A percentile compares a stretch with the other conserved stretches of the same genome.
phyloP scores from a whole-genome alignment of 2,329 filamentous ascomycete genomes.

The Claviceps sp. region DNA sequence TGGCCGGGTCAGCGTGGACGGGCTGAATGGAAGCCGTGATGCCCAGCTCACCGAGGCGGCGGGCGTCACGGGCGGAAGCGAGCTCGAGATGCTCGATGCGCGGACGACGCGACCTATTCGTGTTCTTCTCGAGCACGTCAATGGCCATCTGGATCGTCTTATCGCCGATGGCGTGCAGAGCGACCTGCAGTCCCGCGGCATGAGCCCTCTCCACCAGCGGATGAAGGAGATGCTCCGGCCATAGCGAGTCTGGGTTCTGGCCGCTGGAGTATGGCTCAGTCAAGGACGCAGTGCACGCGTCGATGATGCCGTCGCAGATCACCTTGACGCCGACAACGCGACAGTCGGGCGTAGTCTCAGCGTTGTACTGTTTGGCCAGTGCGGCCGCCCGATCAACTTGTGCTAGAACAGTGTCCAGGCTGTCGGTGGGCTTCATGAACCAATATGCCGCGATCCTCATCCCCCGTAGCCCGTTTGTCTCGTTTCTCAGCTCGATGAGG shows the following conservation, averaged over 20 bases:
- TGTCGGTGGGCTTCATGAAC: slow-evolving; percentile 36
- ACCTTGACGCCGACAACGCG: slow-evolving; percentile 50
- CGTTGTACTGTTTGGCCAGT: slow-evolving; percentile 22
- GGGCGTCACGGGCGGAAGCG: slow-evolving; percentile 38
- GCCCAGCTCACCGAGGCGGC: slow-evolving; percentile 40
- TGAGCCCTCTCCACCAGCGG: slow-evolving; percentile 42
- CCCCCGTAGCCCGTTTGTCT: slow-evolving; percentile 14
- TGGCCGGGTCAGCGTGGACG: slow-evolving; percentile 46
- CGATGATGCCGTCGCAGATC: slow-evolving; percentile 51
- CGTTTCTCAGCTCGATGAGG: slow-evolving; percentile 29
- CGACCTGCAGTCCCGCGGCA: slow-evolving; percentile 41
- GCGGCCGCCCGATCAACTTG: slow-evolving; percentile 38
- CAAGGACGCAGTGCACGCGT: slow-evolving; percentile 50
- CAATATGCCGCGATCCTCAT: slow-evolving; percentile 42
- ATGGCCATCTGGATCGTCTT: slow-evolving; percentile 43
- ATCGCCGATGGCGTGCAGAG: slow-evolving; percentile 54
- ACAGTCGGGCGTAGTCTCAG: slow-evolving; percentile 21
- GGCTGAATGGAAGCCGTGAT: slow-evolving; percentile 48
- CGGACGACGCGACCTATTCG: slow-evolving; percentile 35
- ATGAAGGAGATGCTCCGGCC: slow-evolving; percentile 36
- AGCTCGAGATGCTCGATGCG: slow-evolving; percentile 55
- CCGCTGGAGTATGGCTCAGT: slow-evolving; percentile 43
- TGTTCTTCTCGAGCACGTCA: slow-evolving; percentile 35
- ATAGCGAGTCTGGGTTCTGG: slow-evolving; percentile 35
- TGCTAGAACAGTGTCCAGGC: slow-evolving; percentile 24